phyloP scores from a whole-genome alignment of 139 green algal species.

The Tetraselmis striata region DNA sequence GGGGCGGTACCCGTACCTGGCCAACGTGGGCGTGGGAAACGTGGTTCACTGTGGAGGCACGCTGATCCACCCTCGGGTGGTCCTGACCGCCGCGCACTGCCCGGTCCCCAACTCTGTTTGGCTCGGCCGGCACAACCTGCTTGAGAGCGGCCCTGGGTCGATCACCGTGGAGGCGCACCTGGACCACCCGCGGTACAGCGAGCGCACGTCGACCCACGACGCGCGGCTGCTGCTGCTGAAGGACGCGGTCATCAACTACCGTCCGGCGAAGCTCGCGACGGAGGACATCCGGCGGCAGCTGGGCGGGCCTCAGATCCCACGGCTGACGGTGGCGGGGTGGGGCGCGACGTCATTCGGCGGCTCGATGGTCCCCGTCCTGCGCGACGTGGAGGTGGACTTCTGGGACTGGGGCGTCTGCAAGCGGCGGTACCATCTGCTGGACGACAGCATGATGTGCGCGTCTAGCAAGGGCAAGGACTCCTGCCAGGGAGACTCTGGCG shows the following conservation, averaged over 20 bases:
- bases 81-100: not conserved
- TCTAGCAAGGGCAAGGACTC: slow-evolving; percentile 5
- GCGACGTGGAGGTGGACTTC: not conserved
- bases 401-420: not conserved
- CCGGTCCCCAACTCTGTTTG: not conserved
- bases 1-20: not conserved
- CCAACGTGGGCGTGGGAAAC: not conserved
- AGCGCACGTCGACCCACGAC: not conserved
- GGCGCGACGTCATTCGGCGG: not conserved
- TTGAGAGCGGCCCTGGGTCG: not conserved
- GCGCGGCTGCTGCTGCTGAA: not conserved
- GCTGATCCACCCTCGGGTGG: not conserved
- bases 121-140: not conserved
- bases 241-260: not conserved
- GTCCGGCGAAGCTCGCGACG: not conserved
- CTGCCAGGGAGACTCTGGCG: slow-evolving; percentile 29
- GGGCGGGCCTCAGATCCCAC: not conserved
- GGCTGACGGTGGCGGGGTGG: not conserved
- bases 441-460: not conserved
- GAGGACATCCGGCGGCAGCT: not conserved
- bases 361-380: not conserved
- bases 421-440: not conserved
- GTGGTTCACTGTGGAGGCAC: not conserved
- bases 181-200: not conserved
- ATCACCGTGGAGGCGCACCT: not conserved